Evolutionary conservation across 2,329 filamentous ascomycete genomes (phyloP), one percentile per base, ranked within the genome.

Genomic region (Lasiodiplodia citricola): DNA sequence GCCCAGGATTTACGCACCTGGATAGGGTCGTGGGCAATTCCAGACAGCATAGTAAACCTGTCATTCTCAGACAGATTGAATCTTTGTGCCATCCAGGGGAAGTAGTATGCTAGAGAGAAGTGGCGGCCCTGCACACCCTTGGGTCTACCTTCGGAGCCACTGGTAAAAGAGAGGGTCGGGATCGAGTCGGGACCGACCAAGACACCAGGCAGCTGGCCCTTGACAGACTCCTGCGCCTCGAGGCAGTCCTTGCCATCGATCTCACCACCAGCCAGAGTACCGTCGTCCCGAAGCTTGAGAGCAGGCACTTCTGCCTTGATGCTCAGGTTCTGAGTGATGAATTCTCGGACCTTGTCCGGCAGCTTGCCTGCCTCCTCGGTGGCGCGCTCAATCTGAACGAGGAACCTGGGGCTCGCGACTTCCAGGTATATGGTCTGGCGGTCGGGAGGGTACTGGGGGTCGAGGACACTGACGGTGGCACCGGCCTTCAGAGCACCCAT

Each of bases 61-160:
- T 90, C 90, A 52, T 92, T 86, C 10, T 89, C 85, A 0, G 88
- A 90, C 58, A 96, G 85, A 60, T 88, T 84, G 79, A 98, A 98
- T 2, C 84, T 88, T 80, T 96, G 83, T 0, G 93, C 89, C 95
- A 98, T 98, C 94, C 94, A 98, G 23, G 90, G 89, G 76, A 95
- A 96, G 82, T 97, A 98, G 74, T 91, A 90, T 1, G 93, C 88
- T 70, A 98, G 83, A 63, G 89, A 92, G 82, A 91, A 98, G 80
- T 98, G 95, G 16, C 95, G 87, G 0, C 95, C 94, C 68, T 90
- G 86, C 14, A 98, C 95, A 73, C 93, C 93, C 83, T 97, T 97
- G 41, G 93, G 94, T 72, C 87, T 85, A 56, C 92, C 93, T 81
- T 96, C 92, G 0, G 85, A 88, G 4, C 94, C 93, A 35, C 83